Evolutionary conservation across 768 basidiomycete species (phyloP).

Genomic region (Boletellus sp.): DNA sequence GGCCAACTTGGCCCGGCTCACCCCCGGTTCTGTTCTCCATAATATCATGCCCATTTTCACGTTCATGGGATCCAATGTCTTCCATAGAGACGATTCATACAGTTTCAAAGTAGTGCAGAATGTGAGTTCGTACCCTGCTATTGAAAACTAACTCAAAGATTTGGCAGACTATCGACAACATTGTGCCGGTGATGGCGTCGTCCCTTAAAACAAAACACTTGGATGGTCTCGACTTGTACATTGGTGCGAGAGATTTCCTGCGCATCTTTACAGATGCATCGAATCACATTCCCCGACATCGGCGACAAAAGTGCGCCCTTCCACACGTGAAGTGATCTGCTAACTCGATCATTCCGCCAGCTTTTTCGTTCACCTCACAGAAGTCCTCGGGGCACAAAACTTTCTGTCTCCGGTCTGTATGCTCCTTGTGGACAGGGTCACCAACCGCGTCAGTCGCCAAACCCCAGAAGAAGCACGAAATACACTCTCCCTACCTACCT

Average conservation of each 20-base stretch:
- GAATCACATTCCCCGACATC: conserved; percentile 87
- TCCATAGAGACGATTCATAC: conserved; percentile 94
- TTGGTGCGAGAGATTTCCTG: conserved; percentile 75
- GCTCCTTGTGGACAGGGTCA: conserved; percentile 77
- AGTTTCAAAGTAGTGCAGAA: conserved; percentile 94
- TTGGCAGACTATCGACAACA: conserved; percentile 81
- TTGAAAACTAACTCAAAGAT: not conserved
- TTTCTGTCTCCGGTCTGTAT: conserved; percentile 82
- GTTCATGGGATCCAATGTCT: conserved; percentile 98
- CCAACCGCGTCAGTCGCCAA: conserved; percentile 66
- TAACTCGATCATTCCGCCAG: conserved; percentile 36
- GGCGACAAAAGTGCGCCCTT: conserved; percentile 71
- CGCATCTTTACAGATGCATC: conserved; percentile 92
- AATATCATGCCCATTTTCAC: conserved; percentile 99
- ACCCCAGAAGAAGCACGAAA: conserved; percentile 53
- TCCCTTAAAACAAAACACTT: conserved; percentile 63
- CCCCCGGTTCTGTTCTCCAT: conserved; percentile 87
- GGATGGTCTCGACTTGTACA: conserved; percentile 55
- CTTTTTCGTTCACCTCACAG: conserved; percentile 85
- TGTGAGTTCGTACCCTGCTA: conserved; percentile 37
- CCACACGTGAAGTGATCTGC: not conserved
- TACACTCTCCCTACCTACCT: conserved; percentile 62
- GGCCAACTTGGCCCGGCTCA: conserved; percentile 75
- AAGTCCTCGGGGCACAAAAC: conserved; percentile 72
- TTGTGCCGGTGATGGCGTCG: conserved; percentile 88